Conservation (phyloP, 2,329 filamentous ascomycete genomes). For the Trichoderma sp. region DNA sequence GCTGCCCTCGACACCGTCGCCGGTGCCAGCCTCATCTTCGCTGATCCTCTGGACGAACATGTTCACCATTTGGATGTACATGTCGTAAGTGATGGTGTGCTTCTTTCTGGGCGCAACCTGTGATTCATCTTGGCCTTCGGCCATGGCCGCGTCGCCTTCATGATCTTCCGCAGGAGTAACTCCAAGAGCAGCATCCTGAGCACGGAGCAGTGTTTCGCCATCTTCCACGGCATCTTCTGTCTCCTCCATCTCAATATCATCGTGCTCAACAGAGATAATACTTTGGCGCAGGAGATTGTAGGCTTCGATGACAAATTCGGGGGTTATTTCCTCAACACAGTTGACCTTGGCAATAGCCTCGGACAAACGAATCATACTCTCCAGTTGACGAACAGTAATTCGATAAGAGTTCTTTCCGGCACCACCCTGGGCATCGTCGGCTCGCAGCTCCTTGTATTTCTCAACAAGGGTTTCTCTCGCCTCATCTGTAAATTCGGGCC, state of each 20-base stretch:
- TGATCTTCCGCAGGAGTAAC: slow-evolving; percentile 47
- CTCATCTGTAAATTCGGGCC: slow-evolving; percentile 85
- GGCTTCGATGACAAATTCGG: slow-evolving; percentile 85
- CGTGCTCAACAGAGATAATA: slow-evolving; percentile 97
- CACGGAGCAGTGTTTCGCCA: slow-evolving; percentile 44
- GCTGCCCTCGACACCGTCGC: slow-evolving; percentile 83
- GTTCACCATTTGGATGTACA: slow-evolving; percentile 89
- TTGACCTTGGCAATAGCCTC: slow-evolving; percentile 99
- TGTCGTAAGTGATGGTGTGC: slow-evolving; percentile 92
- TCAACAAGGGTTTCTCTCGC: slow-evolving; percentile 82
- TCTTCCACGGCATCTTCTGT: slow-evolving; percentile 55
- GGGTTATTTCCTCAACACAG: slow-evolving; percentile 85
- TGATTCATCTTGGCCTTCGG: slow-evolving; percentile 30
- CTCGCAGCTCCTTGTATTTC: slow-evolving; percentile 92
- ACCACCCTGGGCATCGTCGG: slow-evolving; percentile 90
- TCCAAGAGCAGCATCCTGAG: slow-evolving; percentile 41
- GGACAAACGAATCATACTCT: slow-evolving; percentile 90
- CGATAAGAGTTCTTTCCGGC: slow-evolving; percentile 94
- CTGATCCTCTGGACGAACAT: slow-evolving; percentile 78
- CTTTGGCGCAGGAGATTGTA: slow-evolving; percentile 88
- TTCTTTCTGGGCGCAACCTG: slow-evolving; percentile 50
- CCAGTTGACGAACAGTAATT: slow-evolving; percentile 93
- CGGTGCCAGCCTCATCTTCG: slow-evolving; percentile 71
- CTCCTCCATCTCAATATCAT: slow-evolving; percentile 92
- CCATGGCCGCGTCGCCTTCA: slow-evolving; percentile 46